phyloP scores from a whole-genome alignment of 2,329 filamentous ascomycete species.

The Phialophora expanda region DNA sequence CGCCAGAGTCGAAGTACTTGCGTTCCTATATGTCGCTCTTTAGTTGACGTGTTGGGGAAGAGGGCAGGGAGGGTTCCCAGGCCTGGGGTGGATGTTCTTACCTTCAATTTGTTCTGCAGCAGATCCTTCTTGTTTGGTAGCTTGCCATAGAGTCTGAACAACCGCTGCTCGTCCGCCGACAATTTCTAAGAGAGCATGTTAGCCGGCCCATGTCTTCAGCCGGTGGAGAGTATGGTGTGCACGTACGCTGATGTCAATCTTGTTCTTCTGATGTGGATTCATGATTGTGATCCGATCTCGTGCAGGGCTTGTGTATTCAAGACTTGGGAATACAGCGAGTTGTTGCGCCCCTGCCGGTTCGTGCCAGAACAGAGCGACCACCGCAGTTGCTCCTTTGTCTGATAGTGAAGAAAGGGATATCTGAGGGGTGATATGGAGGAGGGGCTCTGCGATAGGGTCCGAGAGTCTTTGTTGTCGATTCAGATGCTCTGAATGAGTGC shows the following conservation, averaged over 20 bases:
- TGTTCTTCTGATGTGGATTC: slow-evolving; percentile 98
- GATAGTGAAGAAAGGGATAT: background rate
- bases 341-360: background rate
- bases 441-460: slow-evolving; percentile 11
- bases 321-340: background rate
- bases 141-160: slow-evolving; percentile 97
- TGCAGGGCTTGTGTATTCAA: background rate
- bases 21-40: slow-evolving; percentile 66
- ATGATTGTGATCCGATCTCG: slow-evolving; percentile 54
- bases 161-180: slow-evolving; percentile 90
- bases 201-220: background rate
- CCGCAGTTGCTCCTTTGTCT: slow-evolving; percentile 1
- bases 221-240: background rate
- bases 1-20: slow-evolving; percentile 97
- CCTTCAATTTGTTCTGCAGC: slow-evolving; percentile 95
- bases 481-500: slow-evolving; percentile 4
- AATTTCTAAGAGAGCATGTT: slow-evolving; percentile 67
- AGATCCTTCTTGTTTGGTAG: slow-evolving; percentile 95
- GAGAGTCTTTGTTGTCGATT: slow-evolving; percentile 11
- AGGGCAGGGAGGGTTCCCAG: background rate
- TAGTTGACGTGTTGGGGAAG: background rate
- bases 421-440: background rate
- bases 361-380: background rate
- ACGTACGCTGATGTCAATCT: slow-evolving; percentile 82
- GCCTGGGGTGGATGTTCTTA: slow-evolving; percentile 40